phyloP scores from a whole-genome alignment of 1,139 yeast genomes.

The Saccharomycopsis phalli region DNA sequence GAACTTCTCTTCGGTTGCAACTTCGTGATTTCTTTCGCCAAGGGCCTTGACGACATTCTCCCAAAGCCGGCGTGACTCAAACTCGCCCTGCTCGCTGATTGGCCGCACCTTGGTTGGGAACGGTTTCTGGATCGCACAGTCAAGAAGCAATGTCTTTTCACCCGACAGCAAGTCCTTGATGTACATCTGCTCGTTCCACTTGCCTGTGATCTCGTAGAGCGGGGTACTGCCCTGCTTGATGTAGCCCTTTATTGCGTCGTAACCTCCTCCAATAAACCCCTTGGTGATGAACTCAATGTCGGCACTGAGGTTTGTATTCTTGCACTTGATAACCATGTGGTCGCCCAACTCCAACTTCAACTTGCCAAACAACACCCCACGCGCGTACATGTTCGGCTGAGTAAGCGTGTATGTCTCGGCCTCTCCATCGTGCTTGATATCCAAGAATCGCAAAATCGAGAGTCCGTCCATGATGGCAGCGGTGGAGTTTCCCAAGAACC shows the following conservation, averaged over 20 bases:
- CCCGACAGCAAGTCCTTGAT: conserved; percentile 48
- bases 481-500: conserved; percentile 87
- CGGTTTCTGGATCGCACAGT: conserved; percentile 47
- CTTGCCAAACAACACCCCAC: conserved; percentile 87
- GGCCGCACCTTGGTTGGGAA: conserved; percentile 67
- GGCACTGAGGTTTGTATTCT: conserved; percentile 50
- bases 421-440: conserved; percentile 40
- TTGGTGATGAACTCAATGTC: conserved; percentile 92
- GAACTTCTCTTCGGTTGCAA: conserved; percentile 83
- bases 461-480: conserved; percentile 96
- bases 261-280: conserved; percentile 88
- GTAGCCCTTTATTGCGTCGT: conserved; percentile 78
- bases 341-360: conserved; percentile 89
- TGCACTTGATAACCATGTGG: conserved; percentile 67
- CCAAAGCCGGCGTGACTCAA: conserved; percentile 83
- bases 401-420: conserved; percentile 67
- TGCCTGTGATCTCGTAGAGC: conserved; percentile 66
- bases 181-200: conserved; percentile 86
- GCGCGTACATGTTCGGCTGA: conserved; percentile 93
- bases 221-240: conserved; percentile 48
- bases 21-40: conserved; percentile 61
- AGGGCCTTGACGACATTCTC: conserved; percentile 69
- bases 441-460: conserved; percentile 63
- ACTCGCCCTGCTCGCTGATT: conserved; percentile 64
- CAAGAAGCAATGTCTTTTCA: conserved; percentile 48